Percentiles rank a stretch among this genome's conserved stretches.
Evolutionary conservation across 306 rosid species (phyloP).

Genomic region (Quillaja saponaria): DNA sequence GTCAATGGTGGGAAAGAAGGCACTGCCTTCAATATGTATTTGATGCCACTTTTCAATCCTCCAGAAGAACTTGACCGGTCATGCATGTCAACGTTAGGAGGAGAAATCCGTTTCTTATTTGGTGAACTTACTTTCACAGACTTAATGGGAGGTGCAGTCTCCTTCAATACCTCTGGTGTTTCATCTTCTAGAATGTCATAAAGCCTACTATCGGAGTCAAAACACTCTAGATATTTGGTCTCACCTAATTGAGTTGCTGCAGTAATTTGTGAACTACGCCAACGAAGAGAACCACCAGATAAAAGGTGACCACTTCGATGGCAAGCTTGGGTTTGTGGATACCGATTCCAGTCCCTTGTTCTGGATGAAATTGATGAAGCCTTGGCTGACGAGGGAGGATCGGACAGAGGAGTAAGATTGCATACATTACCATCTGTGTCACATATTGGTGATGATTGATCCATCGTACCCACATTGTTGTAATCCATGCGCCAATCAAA

Average conservation of each 20-base stretch:
- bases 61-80: conserved; percentile 52
- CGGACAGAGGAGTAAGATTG: conserved; percentile 29
- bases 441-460: conserved; percentile 32
- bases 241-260: conserved; percentile 40
- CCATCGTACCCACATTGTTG: conserved; percentile 19
- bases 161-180: conserved; percentile 56
- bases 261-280: conserved; percentile 53
- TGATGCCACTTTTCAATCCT: conserved; percentile 51
- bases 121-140: conserved; percentile 63
- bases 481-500: conserved; percentile 31
- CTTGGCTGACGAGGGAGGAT: conserved; percentile 21
- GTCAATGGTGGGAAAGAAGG: conserved; percentile 65
- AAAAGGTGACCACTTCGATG: conserved; percentile 32
- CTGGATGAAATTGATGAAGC: conserved; percentile 32
- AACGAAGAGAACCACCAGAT: conserved; percentile 36
- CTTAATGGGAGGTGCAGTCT: conserved; percentile 37
- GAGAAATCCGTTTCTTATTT: conserved; percentile 65
- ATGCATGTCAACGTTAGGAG: conserved; percentile 46
- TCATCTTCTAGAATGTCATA: conserved; percentile 52
- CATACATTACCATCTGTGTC: conserved; percentile 16
- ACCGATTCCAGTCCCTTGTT: conserved; percentile 25
- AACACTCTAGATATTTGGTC: conserved; percentile 21
- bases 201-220: conserved; percentile 34
- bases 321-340: conserved; percentile 22
- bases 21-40: conserved; percentile 47